phyloP scores from a whole-genome alignment of 495 filamentous ascomycete genomes.

The Trichoderma parareesei region DNA sequence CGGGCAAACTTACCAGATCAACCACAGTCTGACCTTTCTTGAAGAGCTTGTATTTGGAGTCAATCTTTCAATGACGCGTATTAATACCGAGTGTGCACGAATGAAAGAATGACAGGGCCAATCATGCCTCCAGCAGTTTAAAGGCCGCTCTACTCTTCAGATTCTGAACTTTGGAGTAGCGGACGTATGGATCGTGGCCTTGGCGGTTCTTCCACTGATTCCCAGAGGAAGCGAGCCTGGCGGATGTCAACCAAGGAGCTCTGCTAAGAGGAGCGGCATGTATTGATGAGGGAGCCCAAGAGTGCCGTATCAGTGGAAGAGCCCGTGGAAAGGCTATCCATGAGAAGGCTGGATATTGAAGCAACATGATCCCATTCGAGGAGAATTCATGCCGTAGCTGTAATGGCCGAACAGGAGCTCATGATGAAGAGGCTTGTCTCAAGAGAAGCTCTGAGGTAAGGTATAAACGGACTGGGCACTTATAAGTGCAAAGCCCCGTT shows the following conservation, averaged over 20 bases:
- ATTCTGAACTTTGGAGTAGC: slow-evolving; percentile 61
- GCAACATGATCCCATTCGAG: not conserved
- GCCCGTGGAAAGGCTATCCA: not conserved
- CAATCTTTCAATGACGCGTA: slow-evolving; percentile 45
- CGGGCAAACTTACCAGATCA: slow-evolving; percentile 56
- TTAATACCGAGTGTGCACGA: not conserved
- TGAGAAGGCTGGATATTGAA: not conserved
- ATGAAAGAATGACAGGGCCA: slow-evolving; percentile 9
- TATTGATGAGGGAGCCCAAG: not conserved
- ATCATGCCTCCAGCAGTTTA: slow-evolving; percentile 70
- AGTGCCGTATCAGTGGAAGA: not conserved
- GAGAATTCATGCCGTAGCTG: not conserved
- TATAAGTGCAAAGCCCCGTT: too few relatives aligned
- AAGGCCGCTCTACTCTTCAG: slow-evolving; percentile 87
- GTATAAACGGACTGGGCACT: too few relatives aligned
- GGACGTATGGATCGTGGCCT: slow-evolving; percentile 57
- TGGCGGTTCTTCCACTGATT: slow-evolving; percentile 72
- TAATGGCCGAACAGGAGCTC: not conserved
- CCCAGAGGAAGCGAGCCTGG: not conserved
- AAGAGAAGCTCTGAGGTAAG: too few relatives aligned
- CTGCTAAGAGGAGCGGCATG: slow-evolving; percentile 14
- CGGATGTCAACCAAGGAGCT: not conserved
- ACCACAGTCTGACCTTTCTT: slow-evolving; percentile 73
- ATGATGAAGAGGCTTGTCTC: too few relatives aligned
- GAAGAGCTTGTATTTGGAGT: slow-evolving; percentile 74